Evolutionary conservation across 495 filamentous ascomycete genomes (phyloP).

Genomic region (Chaetomium tenue): DNA sequence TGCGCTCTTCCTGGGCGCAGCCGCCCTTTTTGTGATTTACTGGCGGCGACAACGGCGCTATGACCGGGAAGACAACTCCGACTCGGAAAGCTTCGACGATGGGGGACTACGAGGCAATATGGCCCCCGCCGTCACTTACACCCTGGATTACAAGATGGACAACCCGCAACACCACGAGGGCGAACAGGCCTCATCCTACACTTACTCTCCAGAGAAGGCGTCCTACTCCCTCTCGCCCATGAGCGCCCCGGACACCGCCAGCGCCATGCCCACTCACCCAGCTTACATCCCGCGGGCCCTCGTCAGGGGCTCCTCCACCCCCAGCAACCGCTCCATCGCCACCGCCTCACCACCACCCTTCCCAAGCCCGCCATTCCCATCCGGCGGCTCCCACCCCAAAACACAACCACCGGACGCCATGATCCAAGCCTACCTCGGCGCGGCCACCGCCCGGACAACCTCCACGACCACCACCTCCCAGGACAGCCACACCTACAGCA

Average conservation of each 20-base stretch:
- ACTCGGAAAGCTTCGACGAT: slow-evolving; percentile 18
- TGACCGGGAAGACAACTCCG: slow-evolving; percentile 25
- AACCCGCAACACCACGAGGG: slow-evolving; percentile 28
- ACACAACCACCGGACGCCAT: slow-evolving; percentile 10
- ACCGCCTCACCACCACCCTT: slow-evolving; percentile 11
- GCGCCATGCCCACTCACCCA: slow-evolving; percentile 47
- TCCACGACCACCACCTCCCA: not conserved
- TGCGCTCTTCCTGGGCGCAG: slow-evolving; percentile 40
- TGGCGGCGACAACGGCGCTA: slow-evolving; percentile 40
- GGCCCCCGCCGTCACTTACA: slow-evolving; percentile 30
- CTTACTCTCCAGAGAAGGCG: slow-evolving; percentile 27
- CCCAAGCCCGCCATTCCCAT: slow-evolving; percentile 8
- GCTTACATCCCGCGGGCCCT: slow-evolving; percentile 46
- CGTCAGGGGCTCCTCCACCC: slow-evolving; percentile 31
- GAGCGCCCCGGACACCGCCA: slow-evolving; percentile 22
- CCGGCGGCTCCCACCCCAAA: slow-evolving; percentile 4
- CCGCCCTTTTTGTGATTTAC: slow-evolving; percentile 44
- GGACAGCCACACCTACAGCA: too few relatives aligned
- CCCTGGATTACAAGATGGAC: slow-evolving; percentile 36
- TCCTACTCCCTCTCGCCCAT: slow-evolving; percentile 24
- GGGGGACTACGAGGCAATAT: not conserved
- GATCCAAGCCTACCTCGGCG: slow-evolving; percentile 14
- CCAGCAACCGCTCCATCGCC: slow-evolving; percentile 16
- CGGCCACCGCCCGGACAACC: not conserved
- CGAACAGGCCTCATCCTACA: slow-evolving; percentile 34